phyloP scores from a whole-genome alignment of 108 stramenopile species.

The Pseudonitzschia pungens region DNA sequence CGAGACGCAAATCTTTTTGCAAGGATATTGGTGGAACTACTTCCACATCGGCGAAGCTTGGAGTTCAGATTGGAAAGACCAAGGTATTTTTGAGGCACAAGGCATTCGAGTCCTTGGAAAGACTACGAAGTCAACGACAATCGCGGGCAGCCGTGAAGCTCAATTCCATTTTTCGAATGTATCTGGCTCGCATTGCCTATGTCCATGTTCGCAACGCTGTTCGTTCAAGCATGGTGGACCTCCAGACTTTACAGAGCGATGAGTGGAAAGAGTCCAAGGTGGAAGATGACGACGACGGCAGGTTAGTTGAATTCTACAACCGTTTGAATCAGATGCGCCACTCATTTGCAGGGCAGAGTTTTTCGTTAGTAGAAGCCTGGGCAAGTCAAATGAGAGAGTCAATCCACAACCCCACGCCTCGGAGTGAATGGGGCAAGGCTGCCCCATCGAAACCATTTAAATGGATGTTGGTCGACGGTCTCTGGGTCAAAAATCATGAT shows the following conservation, averaged over 20 bases:
- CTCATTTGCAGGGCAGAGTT: conserved; percentile 17
- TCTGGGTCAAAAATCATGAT: conserved; percentile 56
- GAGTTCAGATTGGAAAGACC: conserved; percentile 88
- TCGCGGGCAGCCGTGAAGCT: conserved; percentile 46
- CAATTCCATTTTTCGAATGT: conserved; percentile 59
- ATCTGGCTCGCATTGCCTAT: conserved; percentile 50
- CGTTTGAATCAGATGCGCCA: conserved; percentile 20
- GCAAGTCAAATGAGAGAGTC: conserved; percentile 39
- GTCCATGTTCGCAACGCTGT: conserved; percentile 50
- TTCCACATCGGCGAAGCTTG: conserved; percentile 56
- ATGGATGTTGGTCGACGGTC: conserved; percentile 54
- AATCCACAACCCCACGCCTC: conserved; percentile 56
- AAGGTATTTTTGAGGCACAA: conserved; percentile 82
- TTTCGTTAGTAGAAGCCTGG: conserved; percentile 44
- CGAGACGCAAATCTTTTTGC: conserved; percentile 4
- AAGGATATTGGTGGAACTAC: conserved; percentile 17
- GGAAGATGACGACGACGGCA: conserved; percentile 23
- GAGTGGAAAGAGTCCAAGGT: conserved; percentile 44
- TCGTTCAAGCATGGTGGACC: conserved; percentile 40
- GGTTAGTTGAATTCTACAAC: conserved; percentile 19
- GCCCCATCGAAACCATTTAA: conserved; percentile 36
- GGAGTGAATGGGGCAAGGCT: conserved; percentile 46
- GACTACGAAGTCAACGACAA: conserved; percentile 48
- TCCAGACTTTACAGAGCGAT: conserved; percentile 29
- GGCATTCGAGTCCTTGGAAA: conserved; percentile 79